Percentiles rank a stretch among this genome's conserved stretches.
Evolutionary conservation across 345 rosid species (phyloP).

Genomic region (Ceriops tagal): DNA sequence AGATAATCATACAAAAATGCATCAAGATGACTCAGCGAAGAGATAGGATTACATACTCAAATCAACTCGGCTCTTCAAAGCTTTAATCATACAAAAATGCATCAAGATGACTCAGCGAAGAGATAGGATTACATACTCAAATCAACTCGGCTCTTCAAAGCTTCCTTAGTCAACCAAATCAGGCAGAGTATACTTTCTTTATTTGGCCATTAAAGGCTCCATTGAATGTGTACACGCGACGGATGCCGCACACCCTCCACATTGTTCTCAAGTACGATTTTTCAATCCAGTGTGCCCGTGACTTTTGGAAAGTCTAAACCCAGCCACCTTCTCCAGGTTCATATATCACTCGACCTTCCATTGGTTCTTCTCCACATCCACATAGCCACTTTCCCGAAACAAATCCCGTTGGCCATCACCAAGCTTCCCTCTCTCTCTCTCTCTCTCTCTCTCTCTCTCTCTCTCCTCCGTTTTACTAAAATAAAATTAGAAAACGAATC

Average conservation of each 20-base stretch:
- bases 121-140: background rate
- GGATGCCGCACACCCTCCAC: background rate
- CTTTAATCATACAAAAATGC: no score
- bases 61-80: background rate
- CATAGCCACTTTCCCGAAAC: background rate
- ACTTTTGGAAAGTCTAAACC: slow-evolving; percentile 1
- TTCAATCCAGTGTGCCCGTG: slow-evolving; percentile 18
- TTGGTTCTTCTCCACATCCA: background rate
- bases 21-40: slow-evolving; percentile 1
- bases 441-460: no score
- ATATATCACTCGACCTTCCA: background rate
- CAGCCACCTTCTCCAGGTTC: background rate
- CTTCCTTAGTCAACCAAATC: background rate
- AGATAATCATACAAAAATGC: no score
- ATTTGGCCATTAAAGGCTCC: no score
- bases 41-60: background rate
- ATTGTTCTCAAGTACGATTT: background rate
- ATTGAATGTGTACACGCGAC: no score
- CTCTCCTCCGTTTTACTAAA: background rate
- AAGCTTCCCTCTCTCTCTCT: no score
- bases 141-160: background rate
- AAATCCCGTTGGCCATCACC: no score
- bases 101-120: slow-evolving; percentile 4
- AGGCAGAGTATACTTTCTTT: no score
- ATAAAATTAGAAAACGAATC: background rate